Evolutionary conservation across 164 flowering plant genomes (phyloP), one percentile per base, ranked within the genome.

Genomic region (Warburgia ugandensis): DNA sequence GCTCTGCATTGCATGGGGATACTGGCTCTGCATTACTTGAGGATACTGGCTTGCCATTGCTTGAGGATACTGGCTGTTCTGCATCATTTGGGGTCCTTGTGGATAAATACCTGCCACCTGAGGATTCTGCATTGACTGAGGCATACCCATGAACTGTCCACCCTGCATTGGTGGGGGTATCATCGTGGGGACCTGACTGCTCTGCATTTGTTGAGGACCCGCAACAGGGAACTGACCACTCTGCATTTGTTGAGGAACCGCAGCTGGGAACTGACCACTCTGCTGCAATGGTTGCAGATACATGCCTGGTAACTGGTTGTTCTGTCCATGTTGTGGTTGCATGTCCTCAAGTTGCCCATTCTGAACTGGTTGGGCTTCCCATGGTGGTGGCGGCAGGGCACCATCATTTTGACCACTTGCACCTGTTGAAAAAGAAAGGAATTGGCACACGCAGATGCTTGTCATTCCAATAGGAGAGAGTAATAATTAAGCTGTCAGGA

Each of bases 341-440:
- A 50, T 33, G 19, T 25, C 36, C 8, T 23, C 47, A 10, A 53
- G 19, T 14, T 23, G 23, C 23, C 23, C 30, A 16, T 23, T 20
- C 28, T 53, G 48, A 21, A 11, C 41, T 39, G 62, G 70, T 60
- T 72, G 86, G 37, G 46, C 77, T 65, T 92, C 99, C 99, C 99
- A 88, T 2, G 99, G 99, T 17, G 99, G 97, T 10, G 88, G 89
- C 6, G 99, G 99, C 17, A 92, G 59, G 38, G 91, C 42, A 3
- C 71, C 73, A 51, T 70, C 56, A 46, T 62, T 68, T 59, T 69
- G 73, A 43, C 76, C 51, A 59, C 79, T 85, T 76, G 70, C 53
- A 53, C 54, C 57, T 54, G 56, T 45, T 23, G 22, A 54, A 40
- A 17, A 17, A 22, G 33, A 13, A 51, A 48, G 17, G 19, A 5